phyloP scores from a whole-genome alignment of 2,329 filamentous ascomycete species.

The Mycocentrospora acerina region DNA sequence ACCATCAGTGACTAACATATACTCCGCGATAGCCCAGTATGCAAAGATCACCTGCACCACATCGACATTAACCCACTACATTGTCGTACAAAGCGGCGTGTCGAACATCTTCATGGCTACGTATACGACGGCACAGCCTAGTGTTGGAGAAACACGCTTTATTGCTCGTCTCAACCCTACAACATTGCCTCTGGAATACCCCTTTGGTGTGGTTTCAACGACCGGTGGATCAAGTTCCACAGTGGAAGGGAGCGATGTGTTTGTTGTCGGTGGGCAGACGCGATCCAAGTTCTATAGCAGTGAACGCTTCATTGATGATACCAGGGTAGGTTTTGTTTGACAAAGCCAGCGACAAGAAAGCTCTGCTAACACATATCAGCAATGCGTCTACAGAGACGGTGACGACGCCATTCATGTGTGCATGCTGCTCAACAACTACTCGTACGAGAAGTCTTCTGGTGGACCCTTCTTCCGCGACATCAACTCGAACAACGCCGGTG shows the following conservation, averaged over 20 bases:
- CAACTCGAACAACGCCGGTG: conserved; percentile 64
- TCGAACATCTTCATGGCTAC: conserved; percentile 59
- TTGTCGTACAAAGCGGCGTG: conserved; percentile 62
- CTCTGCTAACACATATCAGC: conserved; percentile 44
- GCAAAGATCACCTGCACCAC: conserved; percentile 64
- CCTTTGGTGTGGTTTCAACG: conserved; percentile 52
- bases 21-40: conserved; percentile 42
- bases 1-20: background rate
- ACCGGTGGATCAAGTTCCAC: conserved; percentile 53
- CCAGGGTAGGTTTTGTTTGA: conserved; percentile 8
- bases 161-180: conserved; percentile 61
- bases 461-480: conserved; percentile 66
- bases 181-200: conserved; percentile 36
- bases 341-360: background rate
- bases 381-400: conserved; percentile 59
- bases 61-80: conserved; percentile 64
- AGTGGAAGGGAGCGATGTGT: conserved; percentile 58
- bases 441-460: conserved; percentile 64
- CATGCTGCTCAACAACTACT: conserved; percentile 57
- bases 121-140: conserved; percentile 54
- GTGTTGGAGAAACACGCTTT: conserved; percentile 59
- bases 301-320: conserved; percentile 68
- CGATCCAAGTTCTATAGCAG: conserved; percentile 71
- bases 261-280: conserved; percentile 62
- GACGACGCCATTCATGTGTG: conserved; percentile 61